These are phyloP conservation scores for Papiliotrema laurentii DNA, from an alignment of 1,284 basidiomycete genomes.

Conservation along the genomic window DNA sequence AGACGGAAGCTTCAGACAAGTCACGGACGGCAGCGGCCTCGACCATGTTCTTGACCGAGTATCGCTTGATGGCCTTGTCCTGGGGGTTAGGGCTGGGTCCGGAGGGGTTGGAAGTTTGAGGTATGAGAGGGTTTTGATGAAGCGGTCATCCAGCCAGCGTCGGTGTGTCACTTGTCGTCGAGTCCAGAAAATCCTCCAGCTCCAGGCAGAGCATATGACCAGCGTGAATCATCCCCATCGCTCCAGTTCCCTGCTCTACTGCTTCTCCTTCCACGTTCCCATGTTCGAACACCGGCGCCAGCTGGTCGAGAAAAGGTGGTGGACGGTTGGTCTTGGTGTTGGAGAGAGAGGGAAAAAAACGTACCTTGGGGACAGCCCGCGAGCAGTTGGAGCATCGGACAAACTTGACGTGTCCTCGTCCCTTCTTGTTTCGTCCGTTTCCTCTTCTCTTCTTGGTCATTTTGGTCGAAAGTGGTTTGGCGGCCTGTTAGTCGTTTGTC, in stretches of 20 bases:
- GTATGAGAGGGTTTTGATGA: background rate
- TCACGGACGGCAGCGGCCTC: slow-evolving; percentile 97
- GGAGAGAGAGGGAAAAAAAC: slow-evolving; percentile 7
- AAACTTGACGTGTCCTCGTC: slow-evolving; percentile 90
- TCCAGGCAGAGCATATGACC: no score
- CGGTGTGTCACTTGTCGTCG: background rate
- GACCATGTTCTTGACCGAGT: slow-evolving; percentile 99
- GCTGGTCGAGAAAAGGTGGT: no score
- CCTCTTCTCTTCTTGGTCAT: slow-evolving; percentile 99
- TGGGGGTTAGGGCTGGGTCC: no score
- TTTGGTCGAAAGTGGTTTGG: slow-evolving; percentile 12
- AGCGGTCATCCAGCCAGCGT: background rate
- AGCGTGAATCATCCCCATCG: no score
- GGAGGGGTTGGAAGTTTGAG: background rate
- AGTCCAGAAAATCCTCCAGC: no score
- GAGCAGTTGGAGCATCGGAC: slow-evolving; percentile 97
- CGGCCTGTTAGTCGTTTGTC: background rate
- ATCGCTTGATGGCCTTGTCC: slow-evolving; percentile 99
- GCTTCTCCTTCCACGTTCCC: background rate
- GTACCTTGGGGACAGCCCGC: slow-evolving; percentile 68
- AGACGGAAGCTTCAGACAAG: slow-evolving; percentile 93
- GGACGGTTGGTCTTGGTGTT: background rate
- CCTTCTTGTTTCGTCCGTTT: slow-evolving; percentile 96
- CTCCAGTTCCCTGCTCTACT: background rate
- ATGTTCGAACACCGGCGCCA: no score